These are phyloP conservation scores for Candida sp. DNA, from an alignment of 1,139 yeast genomes.

Conservation along the genomic window DNA sequence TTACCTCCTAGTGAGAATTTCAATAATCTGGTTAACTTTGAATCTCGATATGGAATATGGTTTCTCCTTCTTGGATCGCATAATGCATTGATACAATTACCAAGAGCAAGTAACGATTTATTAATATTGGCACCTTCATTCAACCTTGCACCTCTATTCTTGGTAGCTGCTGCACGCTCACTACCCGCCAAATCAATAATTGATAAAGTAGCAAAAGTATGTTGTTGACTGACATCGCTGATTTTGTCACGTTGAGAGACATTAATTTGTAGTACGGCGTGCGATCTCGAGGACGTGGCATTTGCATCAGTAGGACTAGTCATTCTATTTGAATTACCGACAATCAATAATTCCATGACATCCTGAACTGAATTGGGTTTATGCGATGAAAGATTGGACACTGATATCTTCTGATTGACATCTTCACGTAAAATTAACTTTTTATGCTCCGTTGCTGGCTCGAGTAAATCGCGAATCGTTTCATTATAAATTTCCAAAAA, in stretches of 20 bases:
- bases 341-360: constrained; percentile 73
- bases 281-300: constrained; percentile 86
- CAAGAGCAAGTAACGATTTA: constrained; percentile 81
- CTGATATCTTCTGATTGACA: constrained; percentile 61
- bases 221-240: constrained; percentile 63
- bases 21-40: constrained; percentile 79
- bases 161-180: constrained; percentile 89
- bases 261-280: constrained; percentile 85
- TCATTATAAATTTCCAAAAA: constrained; percentile 91
- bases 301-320: constrained; percentile 90
- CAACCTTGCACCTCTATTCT: constrained; percentile 73
- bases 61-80: constrained; percentile 66
- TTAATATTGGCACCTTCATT: constrained; percentile 94
- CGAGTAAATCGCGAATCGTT: constrained; percentile 73
- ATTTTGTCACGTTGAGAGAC: constrained; percentile 61
- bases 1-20: constrained; percentile 94
- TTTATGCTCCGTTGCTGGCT: constrained; percentile 47
- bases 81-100: constrained; percentile 90
- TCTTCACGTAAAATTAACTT: constrained; percentile 70
- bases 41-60: constrained; percentile 89
- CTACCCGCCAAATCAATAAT: constrained; percentile 94
- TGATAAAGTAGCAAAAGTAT: constrained; percentile 74
- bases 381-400: constrained; percentile 69
- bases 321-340: constrained; percentile 76
- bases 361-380: constrained; percentile 65